Evolutionary conservation across 2,329 filamentous ascomycete species (phyloP), one percentile per base, ranked within the genome.

Genomic region (Cadophora sp.): DNA sequence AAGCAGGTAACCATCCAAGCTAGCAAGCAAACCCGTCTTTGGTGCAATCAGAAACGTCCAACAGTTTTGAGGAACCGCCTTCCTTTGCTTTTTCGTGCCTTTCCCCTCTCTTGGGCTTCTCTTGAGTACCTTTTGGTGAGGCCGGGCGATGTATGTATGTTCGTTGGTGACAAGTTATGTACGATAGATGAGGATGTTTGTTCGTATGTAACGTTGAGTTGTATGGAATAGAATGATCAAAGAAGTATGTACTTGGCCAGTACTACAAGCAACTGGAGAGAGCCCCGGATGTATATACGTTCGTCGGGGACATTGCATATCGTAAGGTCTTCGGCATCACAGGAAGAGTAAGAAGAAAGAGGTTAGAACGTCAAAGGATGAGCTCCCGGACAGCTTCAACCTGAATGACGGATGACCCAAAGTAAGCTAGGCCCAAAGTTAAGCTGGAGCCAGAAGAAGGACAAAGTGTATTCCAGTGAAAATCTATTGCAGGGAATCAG

Each of bases 241-340:
- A 12, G 58, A 29, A 62, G 27, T 31, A 48, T 48, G 34, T 26
- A 50, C 51, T 64, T 48, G 9, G 40, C 56, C 56, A 43, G 40
- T 14, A 51, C 64, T 37, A 58, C 59, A 62, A 65, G 58, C 34
- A 65, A 62, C 63, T 61, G 63, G 43, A 63, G 56, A 50, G 48
- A 63, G 58, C n/a, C 43, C 37, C 65, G 62, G 51, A 40, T 56
- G 51, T 64, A 68, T 66, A 68, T 70, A 68, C 65, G 34, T 48
- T 68, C 53, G 43, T 66, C 34, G 14, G 59, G 65, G 63, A 66
- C 24, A 27, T 59, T 70, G 66, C 59, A 62, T 62, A 50, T 46
- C 59, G n/a, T 59, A 24, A 43, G 22, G 37, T 50, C 26, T 48
- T 48, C 16, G 27, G 37, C 14, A 16, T 27, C 24, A 7, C 26